Percentiles rank a stretch among this genome's conserved stretches.
Evolutionary conservation across 2,329 filamentous ascomycete species (phyloP).

Genomic region (Stagonosporopsis rhizophila): DNA sequence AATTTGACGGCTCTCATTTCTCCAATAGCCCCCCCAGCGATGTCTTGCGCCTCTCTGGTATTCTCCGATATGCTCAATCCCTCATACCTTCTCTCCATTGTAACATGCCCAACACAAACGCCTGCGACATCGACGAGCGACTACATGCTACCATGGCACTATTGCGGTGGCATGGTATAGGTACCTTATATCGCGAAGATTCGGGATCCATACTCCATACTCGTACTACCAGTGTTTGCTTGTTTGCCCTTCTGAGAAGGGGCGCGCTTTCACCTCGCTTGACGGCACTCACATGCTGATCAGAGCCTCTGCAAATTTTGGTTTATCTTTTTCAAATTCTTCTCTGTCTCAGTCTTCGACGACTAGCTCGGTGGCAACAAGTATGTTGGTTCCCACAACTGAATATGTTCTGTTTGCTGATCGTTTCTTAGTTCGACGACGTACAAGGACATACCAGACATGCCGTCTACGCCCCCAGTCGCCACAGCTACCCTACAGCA

Average conservation of each 20-base stretch:
- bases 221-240: not conserved
- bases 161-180: not conserved
- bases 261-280: conserved; percentile 3
- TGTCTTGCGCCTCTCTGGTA: not conserved
- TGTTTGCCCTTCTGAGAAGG: not conserved
- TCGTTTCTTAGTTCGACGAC: not conserved
- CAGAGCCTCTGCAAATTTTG: not conserved
- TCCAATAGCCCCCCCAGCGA: not conserved
- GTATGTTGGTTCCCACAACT: not conserved
- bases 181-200: not conserved
- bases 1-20: not conserved
- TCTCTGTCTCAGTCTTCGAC: not conserved
- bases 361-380: not conserved
- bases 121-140: not conserved
- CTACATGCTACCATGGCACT: not conserved
- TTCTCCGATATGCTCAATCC: too few species aligned
- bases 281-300: not conserved
- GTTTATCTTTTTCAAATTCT: not conserved
- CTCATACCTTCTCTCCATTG: too few species aligned
- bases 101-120: too few species aligned
- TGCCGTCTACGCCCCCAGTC: not conserved
- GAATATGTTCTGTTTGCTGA: not conserved
- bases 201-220: not conserved
- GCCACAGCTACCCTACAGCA: not conserved
- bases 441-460: not conserved